Percentiles rank a stretch among this genome's conserved stretches.
These are phyloP conservation scores for Conidiobolus incongruus DNA, from an alignment of 371 early-diverging fungal genomes.

Conservation along the genomic window DNA sequence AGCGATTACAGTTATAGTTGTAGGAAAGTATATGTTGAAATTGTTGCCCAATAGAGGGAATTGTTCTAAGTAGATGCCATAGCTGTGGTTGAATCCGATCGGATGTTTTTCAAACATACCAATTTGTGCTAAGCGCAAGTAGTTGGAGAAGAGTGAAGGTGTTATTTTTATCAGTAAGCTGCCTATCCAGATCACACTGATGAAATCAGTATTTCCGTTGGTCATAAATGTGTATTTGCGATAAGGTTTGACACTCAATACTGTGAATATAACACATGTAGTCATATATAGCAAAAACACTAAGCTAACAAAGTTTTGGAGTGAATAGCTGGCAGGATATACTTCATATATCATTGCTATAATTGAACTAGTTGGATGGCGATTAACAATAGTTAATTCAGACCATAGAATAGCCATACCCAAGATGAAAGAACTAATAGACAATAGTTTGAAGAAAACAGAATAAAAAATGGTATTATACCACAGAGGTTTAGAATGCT, in stretches of 20 bases:
- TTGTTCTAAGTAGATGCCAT: not conserved
- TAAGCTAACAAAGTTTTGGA: not conserved
- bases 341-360: not conserved
- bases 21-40: not conserved
- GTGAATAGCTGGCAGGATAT: not conserved
- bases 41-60: not conserved
- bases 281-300: not conserved
- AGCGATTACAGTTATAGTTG: not conserved
- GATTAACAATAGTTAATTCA: not conserved
- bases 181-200: not conserved
- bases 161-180: not conserved
- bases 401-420: not conserved
- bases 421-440: not conserved
- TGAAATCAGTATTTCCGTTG: not conserved
- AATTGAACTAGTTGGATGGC: not conserved
- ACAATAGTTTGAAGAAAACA: not conserved
- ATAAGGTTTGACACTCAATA: not conserved
- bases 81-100: not conserved
- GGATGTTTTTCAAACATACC: not conserved
- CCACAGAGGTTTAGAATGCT: not conserved
- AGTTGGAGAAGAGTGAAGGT: not conserved
- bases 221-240: conserved; percentile 1
- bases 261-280: not conserved
- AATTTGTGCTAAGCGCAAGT: not conserved
- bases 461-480: not conserved